Conservation (phyloP, 345 rosid genomes). For the Turnera subulata region DNA sequence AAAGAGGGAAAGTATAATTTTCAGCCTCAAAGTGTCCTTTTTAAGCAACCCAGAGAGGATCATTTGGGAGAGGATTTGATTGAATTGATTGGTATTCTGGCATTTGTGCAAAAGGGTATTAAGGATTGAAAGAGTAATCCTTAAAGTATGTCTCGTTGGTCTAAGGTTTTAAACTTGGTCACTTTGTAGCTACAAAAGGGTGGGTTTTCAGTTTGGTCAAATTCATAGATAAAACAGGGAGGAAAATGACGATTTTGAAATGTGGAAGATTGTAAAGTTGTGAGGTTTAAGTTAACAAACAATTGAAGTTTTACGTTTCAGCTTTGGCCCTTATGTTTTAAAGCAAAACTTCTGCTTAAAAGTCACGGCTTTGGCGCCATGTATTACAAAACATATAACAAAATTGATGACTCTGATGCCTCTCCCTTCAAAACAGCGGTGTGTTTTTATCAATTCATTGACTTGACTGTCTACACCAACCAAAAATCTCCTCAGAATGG, state of each 20-base stretch:
- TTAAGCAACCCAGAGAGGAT: conserved; percentile 39
- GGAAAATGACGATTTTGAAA: too few species aligned
- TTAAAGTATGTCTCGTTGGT: too few species aligned
- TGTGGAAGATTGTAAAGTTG: too few species aligned
- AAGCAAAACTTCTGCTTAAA: too few species aligned
- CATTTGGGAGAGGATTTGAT: conserved; percentile 51
- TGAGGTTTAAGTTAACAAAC: too few species aligned
- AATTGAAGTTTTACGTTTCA: too few species aligned
- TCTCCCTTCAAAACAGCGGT: conserved; percentile 30
- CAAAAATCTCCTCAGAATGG: conserved; percentile 48
- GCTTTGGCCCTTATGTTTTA: too few species aligned
- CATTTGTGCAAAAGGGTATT: conserved; percentile 35
- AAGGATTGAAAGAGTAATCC: conserved; percentile 36
- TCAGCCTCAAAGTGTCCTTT: conserved; percentile 38
- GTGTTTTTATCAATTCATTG: conserved; percentile 42
- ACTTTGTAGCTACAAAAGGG: neutral
- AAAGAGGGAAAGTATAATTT: conserved; percentile 48
- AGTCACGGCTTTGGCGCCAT: conserved; percentile 1
- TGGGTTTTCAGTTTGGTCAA: too few species aligned
- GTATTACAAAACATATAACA: too few species aligned
- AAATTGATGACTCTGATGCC: conserved; percentile 17
- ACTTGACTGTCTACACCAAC: conserved; percentile 38
- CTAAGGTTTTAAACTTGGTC: conserved; percentile 5
- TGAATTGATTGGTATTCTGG: conserved; percentile 35
- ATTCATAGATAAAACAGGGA: too few species aligned